These are phyloP conservation scores for Aegilops bicornis DNA, from an alignment of 176 grass and related monocot genomes.

Conservation along the genomic window DNA sequence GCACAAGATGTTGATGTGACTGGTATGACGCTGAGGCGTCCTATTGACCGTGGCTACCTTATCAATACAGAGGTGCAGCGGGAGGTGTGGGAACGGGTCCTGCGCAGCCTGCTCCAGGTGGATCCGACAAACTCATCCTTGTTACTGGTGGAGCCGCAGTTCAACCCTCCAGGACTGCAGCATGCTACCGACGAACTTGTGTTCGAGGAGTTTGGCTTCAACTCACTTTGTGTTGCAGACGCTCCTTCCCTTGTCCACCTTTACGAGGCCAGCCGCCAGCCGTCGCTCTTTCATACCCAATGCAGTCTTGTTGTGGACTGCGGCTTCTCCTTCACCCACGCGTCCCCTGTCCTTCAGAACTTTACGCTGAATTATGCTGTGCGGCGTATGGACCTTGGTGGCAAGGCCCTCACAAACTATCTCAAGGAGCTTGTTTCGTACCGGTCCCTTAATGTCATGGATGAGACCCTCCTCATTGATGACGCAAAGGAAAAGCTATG, in stretches of 20 bases:
- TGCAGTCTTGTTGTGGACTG: slow-evolving; percentile 92
- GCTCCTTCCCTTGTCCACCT: slow-evolving; percentile 84
- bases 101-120: slow-evolving; percentile 57
- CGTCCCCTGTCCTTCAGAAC: slow-evolving; percentile 83
- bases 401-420: slow-evolving; percentile 91
- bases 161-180: slow-evolving; percentile 77
- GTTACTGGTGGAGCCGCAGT: slow-evolving; percentile 78
- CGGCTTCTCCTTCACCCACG: slow-evolving; percentile 94
- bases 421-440: slow-evolving; percentile 97
- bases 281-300: slow-evolving; percentile 27
- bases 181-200: slow-evolving; percentile 78
- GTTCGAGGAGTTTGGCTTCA: slow-evolving; percentile 89
- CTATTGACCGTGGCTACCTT: slow-evolving; percentile 92
- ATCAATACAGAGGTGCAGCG: slow-evolving; percentile 79
- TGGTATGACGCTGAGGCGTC: slow-evolving; percentile 71
- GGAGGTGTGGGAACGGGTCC: slow-evolving; percentile 86
- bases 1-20: slow-evolving; percentile 70
- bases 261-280: slow-evolving; percentile 67
- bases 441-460: slow-evolving; percentile 91
- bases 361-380: slow-evolving; percentile 87
- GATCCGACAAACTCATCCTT: slow-evolving; percentile 66
- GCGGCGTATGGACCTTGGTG: slow-evolving; percentile 82
- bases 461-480: slow-evolving; percentile 90
- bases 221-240: slow-evolving; percentile 76
- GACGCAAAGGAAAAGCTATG: slow-evolving; percentile 96